A percentile compares a stretch with the other conserved stretches of the same genome.
Evolutionary conservation across 2,329 filamentous ascomycete genomes (phyloP).

Genomic region (Cladophialophora psammophila): DNA sequence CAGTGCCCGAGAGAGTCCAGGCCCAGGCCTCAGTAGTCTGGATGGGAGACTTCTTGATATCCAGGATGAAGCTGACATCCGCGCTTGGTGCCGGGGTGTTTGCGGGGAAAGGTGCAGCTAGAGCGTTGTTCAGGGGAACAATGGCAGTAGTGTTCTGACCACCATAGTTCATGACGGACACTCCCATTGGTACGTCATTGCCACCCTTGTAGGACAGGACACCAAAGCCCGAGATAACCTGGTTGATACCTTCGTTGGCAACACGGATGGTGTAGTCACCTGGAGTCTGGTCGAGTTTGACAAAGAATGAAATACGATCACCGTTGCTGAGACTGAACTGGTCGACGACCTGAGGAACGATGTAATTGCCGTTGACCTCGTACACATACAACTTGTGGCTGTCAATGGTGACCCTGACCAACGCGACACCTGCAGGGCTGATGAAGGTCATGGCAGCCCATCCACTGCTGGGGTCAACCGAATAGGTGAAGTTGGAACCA

Average conservation of each 20-base stretch:
- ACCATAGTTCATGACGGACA: slow-evolving; percentile 59
- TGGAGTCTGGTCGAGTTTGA: slow-evolving; percentile 51
- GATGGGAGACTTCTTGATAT: slow-evolving; percentile 39
- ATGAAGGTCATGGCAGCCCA: slow-evolving; percentile 52
- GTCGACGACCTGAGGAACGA: slow-evolving; percentile 50
- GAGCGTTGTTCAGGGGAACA: slow-evolving; percentile 54
- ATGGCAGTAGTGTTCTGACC: slow-evolving; percentile 54
- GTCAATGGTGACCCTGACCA: slow-evolving; percentile 52
- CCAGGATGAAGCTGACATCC: slow-evolving; percentile 56
- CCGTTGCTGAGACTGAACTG: slow-evolving; percentile 47
- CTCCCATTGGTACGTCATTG: slow-evolving; percentile 39
- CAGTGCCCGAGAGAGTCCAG: slow-evolving; percentile 61
- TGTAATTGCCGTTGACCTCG: slow-evolving; percentile 53
- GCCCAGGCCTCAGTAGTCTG: slow-evolving; percentile 54
- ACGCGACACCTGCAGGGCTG: slow-evolving; percentile 45
- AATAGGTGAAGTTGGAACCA: slow-evolving; percentile 41
- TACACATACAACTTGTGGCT: slow-evolving; percentile 55
- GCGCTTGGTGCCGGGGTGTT: slow-evolving; percentile 52
- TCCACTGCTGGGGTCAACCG: slow-evolving; percentile 45
- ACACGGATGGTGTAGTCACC: slow-evolving; percentile 57
- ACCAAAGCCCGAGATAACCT: slow-evolving; percentile 64
- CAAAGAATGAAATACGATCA: slow-evolving; percentile 51
- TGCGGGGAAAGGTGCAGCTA: slow-evolving; percentile 58
- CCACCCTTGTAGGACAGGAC: slow-evolving; percentile 54
- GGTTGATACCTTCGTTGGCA: slow-evolving; percentile 57